Percentiles rank a stretch among this genome's conserved stretches.
phyloP scores from a whole-genome alignment of 2,329 filamentous ascomycete genomes.

The Drechslera avenae region DNA sequence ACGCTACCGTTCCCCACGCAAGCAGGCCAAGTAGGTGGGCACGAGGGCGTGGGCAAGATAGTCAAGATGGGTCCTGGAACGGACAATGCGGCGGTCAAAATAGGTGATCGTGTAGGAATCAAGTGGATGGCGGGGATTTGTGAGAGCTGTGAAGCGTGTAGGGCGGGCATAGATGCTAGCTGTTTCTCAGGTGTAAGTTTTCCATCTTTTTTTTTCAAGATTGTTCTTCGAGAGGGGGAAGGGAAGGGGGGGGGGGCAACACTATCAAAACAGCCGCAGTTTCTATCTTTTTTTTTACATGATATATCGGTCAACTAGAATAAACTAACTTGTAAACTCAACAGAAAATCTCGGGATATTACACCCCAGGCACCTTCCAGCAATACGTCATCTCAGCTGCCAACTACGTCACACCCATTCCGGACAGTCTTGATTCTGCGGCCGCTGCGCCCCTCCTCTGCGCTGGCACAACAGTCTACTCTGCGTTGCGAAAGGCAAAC shows the following conservation, averaged over 20 bases:
- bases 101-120: slow-evolving; percentile 72
- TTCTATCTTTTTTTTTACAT: too few species aligned
- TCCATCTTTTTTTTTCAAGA: not conserved
- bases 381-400: slow-evolving; percentile 69
- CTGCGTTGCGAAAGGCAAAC: slow-evolving; percentile 65
- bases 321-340: not conserved
- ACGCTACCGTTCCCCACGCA: slow-evolving; percentile 64
- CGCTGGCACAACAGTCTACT: slow-evolving; percentile 70
- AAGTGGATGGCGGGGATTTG: slow-evolving; percentile 69
- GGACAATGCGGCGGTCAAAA: slow-evolving; percentile 61
- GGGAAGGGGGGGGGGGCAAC: too few species aligned
- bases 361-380: slow-evolving; percentile 73
- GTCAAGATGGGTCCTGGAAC: slow-evolving; percentile 68
- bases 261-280: not conserved
- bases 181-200: slow-evolving; percentile 42
- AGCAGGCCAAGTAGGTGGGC: slow-evolving; percentile 68
- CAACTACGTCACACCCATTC: slow-evolving; percentile 72
- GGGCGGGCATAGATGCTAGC: slow-evolving; percentile 53
- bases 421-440: slow-evolving; percentile 63
- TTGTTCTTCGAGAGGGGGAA: not conserved
- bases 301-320: too few species aligned
- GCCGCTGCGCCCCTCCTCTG: slow-evolving; percentile 69
- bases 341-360: slow-evolving; percentile 66
- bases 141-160: slow-evolving; percentile 45
- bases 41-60: slow-evolving; percentile 70